Conservation (phyloP, 1,284 basidiomycete species). For the Flammula alnicola region DNA sequence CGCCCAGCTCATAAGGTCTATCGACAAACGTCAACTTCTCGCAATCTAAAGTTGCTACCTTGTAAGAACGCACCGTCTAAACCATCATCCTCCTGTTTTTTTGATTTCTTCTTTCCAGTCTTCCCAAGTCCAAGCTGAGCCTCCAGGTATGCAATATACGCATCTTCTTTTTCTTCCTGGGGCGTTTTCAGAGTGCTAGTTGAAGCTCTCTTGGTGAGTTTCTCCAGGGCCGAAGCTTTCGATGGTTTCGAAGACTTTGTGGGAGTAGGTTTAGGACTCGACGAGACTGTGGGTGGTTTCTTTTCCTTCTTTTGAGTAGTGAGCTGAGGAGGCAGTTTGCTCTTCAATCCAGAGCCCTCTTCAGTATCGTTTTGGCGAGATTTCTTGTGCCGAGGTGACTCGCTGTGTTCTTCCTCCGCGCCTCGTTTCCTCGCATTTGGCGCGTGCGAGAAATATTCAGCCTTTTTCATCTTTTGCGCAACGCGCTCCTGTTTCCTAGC, state of each 20-base stretch:
- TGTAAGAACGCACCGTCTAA: slow-evolving; percentile 52
- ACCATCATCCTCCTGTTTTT: slow-evolving; percentile 60
- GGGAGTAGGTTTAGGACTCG: slow-evolving; percentile 3
- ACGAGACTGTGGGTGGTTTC: neutral
- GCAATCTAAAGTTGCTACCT: neutral
- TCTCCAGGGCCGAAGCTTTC: slow-evolving; percentile 6
- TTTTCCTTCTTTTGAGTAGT: neutral
- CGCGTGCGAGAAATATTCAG: slow-evolving; percentile 51
- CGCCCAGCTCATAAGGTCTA: slow-evolving; percentile 61
- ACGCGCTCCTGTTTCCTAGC: slow-evolving; percentile 63
- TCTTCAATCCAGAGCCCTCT: neutral
- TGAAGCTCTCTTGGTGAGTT: neutral
- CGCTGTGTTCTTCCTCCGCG: slow-evolving; percentile 44
- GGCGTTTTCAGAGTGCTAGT: slow-evolving; percentile 14
- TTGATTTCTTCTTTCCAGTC: slow-evolving; percentile 44
- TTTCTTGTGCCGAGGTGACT: slow-evolving; percentile 53
- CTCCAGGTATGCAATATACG: slow-evolving; percentile 81
- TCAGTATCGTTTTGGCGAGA: slow-evolving; percentile 24
- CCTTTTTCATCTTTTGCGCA: slow-evolving; percentile 63
- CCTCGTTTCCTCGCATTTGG: slow-evolving; percentile 32
- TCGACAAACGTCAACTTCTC: slow-evolving; percentile 7
- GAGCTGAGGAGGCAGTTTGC: neutral
- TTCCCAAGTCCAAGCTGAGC: slow-evolving; percentile 64
- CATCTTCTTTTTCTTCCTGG: slow-evolving; percentile 68
- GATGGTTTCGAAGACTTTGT: slow-evolving; percentile 2